phyloP scores from a whole-genome alignment of 257 asterid genomes.

The Voacanga thouarsii region DNA sequence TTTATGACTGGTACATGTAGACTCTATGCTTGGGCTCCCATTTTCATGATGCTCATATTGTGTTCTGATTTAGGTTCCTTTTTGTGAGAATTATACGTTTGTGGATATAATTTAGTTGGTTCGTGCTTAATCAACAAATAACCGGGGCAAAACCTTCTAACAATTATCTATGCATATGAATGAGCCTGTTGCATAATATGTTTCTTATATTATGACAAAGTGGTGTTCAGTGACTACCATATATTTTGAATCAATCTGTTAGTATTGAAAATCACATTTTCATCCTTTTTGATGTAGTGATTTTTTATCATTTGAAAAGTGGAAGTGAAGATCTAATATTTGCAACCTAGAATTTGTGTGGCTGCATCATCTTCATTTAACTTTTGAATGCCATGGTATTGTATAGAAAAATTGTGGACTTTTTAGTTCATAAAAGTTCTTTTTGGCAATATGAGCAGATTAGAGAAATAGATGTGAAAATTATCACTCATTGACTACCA shows the following conservation, averaged over 20 bases:
- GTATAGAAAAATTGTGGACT: conserved; percentile 27
- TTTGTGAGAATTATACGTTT: no score
- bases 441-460: conserved; percentile 42
- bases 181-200: background rate
- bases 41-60: no score
- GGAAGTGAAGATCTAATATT: background rate
- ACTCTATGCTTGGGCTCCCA: background rate
- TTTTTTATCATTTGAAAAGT: background rate
- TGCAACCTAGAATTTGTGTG: background rate
- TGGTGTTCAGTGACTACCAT: background rate
- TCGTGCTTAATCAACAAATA: background rate
- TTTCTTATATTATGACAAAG: background rate
- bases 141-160: background rate
- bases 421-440: conserved; percentile 11
- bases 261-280: background rate
- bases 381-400: conserved; percentile 17
- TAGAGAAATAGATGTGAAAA: conserved; percentile 33
- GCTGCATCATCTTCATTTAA: background rate
- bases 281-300: background rate
- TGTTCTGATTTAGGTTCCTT: no score
- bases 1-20: background rate
- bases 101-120: no score
- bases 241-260: background rate
- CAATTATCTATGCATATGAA: background rate
- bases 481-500: no score